Percentiles rank a stretch among this genome's conserved stretches.
Conservation (phyloP, 495 filamentous ascomycete genomes). For the Aspergillus sclerotiicarbonarius region DNA sequence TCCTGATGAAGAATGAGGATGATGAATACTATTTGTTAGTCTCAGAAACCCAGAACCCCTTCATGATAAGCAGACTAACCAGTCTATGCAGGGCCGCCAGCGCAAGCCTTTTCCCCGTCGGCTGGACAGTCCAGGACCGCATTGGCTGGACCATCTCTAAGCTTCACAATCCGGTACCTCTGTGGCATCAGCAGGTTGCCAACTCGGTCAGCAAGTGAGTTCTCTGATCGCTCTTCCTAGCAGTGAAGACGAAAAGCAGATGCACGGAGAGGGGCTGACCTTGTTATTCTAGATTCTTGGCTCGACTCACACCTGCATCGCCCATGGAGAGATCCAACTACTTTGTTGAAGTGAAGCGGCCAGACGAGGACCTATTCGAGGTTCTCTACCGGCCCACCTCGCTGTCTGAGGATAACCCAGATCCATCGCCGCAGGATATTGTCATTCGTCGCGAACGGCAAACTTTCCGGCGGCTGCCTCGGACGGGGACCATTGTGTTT, state of each 20-base stretch:
- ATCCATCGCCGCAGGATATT: slow-evolving; percentile 40
- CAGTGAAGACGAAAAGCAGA: not conserved
- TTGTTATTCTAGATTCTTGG: slow-evolving; percentile 40
- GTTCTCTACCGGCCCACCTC: slow-evolving; percentile 37
- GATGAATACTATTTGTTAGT: slow-evolving; percentile 52
- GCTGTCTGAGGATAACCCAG: slow-evolving; percentile 33
- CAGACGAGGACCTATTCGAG: slow-evolving; percentile 41
- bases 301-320: slow-evolving; percentile 41
- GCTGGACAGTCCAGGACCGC: slow-evolving; percentile 54
- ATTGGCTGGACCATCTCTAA: slow-evolving; percentile 55
- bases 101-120: slow-evolving; percentile 56
- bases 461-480: slow-evolving; percentile 52
- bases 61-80: slow-evolving; percentile 6
- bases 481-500: slow-evolving; percentile 49
- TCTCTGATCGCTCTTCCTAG: not conserved
- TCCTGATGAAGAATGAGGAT: slow-evolving; percentile 50
- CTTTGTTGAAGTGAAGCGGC: slow-evolving; percentile 49
- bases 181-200: slow-evolving; percentile 54
- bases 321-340: slow-evolving; percentile 56
- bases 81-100: slow-evolving; percentile 44
- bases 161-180: slow-evolving; percentile 51
- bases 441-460: slow-evolving; percentile 54
- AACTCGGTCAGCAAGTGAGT: slow-evolving; percentile 53
- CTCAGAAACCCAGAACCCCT: not conserved
- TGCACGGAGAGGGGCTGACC: slow-evolving; percentile 4